These are phyloP conservation scores for Zygoascus hellenicus DNA, from an alignment of 1,139 yeast genomes.

Conservation along the genomic window DNA sequence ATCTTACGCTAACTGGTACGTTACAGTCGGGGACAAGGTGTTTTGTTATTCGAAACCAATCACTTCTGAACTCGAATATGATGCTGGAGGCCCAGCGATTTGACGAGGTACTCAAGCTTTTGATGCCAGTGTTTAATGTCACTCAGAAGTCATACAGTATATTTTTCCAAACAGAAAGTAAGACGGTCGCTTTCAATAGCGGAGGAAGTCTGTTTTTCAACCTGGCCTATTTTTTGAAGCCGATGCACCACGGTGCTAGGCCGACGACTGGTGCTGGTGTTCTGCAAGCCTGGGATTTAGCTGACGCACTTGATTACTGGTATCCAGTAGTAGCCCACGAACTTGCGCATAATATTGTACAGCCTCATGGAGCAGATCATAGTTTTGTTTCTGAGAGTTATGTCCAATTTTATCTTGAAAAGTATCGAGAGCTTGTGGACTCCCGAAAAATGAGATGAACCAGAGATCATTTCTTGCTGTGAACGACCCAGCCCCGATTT, in stretches of 20 bases:
- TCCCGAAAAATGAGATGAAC: too few relatives aligned
- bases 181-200: conserved; percentile 35
- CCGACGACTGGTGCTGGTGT: conserved; percentile 7
- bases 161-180: conserved; percentile 25
- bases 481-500: too few relatives aligned
- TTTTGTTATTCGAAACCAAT: conserved; percentile 10
- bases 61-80: conserved; percentile 9
- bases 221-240: conserved; percentile 26
- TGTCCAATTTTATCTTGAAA: conserved; percentile 26
- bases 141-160: conserved; percentile 28
- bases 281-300: conserved; percentile 18
- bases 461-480: too few relatives aligned
- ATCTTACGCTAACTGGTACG: background rate
- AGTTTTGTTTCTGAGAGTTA: conserved; percentile 34
- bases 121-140: conserved; percentile 16
- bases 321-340: conserved; percentile 39
- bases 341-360: conserved; percentile 37
- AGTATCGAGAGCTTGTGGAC: background rate
- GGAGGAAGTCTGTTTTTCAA: conserved; percentile 38
- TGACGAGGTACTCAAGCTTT: conserved; percentile 9
- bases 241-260: conserved; percentile 8
- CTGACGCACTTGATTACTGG: conserved; percentile 34
- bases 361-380: conserved; percentile 36
- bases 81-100: conserved; percentile 15
- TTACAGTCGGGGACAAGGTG: conserved; percentile 9